A percentile compares a stretch with the other conserved stretches of the same genome.
phyloP scores from a whole-genome alignment of 148 eudicot genomes.

The Persicaria tinctoria region DNA sequence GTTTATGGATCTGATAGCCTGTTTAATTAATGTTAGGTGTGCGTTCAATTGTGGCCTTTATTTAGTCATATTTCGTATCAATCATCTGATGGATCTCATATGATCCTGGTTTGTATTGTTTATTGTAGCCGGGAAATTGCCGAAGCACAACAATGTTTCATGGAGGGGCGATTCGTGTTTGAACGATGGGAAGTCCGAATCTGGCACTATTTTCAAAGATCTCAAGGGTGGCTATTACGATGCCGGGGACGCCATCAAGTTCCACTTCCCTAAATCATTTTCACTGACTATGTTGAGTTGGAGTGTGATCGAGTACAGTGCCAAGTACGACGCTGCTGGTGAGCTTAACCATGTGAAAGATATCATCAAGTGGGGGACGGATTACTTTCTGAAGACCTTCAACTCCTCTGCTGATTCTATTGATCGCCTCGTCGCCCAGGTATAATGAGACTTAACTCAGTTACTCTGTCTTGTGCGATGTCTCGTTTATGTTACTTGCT shows the following conservation, averaged over 20 bases:
- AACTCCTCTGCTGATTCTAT: conserved; percentile 74
- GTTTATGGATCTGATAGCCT: not conserved
- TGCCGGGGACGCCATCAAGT: conserved; percentile 98
- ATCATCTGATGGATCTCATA: not conserved
- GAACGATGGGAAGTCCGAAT: conserved; percentile 64
- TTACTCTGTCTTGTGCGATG: not conserved
- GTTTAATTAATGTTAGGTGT: not conserved
- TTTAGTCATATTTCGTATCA: too few relatives aligned
- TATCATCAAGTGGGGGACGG: conserved; percentile 90
- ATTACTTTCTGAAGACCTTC: conserved; percentile 87
- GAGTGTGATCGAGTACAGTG: conserved; percentile 96
- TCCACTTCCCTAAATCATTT: conserved; percentile 75
- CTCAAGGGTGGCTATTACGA: conserved; percentile 87
- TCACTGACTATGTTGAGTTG: conserved; percentile 98
- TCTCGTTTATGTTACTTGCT: not conserved
- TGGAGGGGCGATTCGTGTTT: conserved; percentile 90
- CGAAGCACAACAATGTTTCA: conserved; percentile 85
- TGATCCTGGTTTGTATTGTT: not conserved
- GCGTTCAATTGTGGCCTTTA: too few relatives aligned
- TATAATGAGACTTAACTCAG: conserved; percentile 8
- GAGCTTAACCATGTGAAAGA: conserved; percentile 85
- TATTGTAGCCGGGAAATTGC: conserved; percentile 72
- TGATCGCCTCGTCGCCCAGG: conserved; percentile 59
- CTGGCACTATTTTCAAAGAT: conserved; percentile 45
- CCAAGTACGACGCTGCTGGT: conserved; percentile 88